These are phyloP conservation scores for Chytriomyces hyalinus DNA, from an alignment of 192 early-diverging fungal species.

Conservation along the genomic window DNA sequence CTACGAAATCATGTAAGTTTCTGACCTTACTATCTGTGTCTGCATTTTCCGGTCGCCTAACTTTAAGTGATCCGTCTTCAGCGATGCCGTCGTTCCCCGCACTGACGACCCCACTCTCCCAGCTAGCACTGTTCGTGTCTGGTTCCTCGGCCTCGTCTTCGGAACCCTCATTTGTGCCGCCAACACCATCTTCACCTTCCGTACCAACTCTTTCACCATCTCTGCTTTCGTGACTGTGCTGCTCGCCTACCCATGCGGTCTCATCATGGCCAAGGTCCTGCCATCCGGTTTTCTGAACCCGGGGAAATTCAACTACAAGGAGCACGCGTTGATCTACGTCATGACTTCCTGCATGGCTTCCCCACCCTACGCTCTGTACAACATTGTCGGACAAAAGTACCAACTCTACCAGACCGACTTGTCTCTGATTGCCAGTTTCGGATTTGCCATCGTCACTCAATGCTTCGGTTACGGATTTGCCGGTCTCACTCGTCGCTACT, in stretches of 20 bases:
- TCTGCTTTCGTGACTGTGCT: background rate
- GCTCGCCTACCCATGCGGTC: slow-evolving; percentile 30
- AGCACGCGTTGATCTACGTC: slow-evolving; percentile 66
- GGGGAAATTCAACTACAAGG: slow-evolving; percentile 57
- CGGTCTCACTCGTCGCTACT: slow-evolving; percentile 71
- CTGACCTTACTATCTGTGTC: too few relatives aligned
- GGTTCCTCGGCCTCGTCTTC: slow-evolving; percentile 73
- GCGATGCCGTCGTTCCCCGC: background rate
- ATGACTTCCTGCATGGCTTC: slow-evolving; percentile 22
- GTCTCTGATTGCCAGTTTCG: background rate
- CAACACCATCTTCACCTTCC: slow-evolving; percentile 25
- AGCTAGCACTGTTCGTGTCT: slow-evolving; percentile 74
- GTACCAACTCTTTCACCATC: background rate
- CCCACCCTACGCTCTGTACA: slow-evolving; percentile 16
- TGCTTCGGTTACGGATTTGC: slow-evolving; percentile 68
- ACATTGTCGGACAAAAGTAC: slow-evolving; percentile 24
- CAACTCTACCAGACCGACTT: slow-evolving; percentile 3
- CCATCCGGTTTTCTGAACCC: slow-evolving; percentile 8
- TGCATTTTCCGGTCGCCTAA: too few relatives aligned
- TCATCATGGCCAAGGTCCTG: slow-evolving; percentile 14
- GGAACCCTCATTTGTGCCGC: slow-evolving; percentile 15
- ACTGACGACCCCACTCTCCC: slow-evolving; percentile 58
- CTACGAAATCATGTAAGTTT: too few relatives aligned
- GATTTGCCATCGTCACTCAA: slow-evolving; percentile 44
- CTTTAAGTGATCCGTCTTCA: background rate